Evolutionary conservation across 2,329 filamentous ascomycete species (phyloP).

Genomic region (Daldinia sp.): DNA sequence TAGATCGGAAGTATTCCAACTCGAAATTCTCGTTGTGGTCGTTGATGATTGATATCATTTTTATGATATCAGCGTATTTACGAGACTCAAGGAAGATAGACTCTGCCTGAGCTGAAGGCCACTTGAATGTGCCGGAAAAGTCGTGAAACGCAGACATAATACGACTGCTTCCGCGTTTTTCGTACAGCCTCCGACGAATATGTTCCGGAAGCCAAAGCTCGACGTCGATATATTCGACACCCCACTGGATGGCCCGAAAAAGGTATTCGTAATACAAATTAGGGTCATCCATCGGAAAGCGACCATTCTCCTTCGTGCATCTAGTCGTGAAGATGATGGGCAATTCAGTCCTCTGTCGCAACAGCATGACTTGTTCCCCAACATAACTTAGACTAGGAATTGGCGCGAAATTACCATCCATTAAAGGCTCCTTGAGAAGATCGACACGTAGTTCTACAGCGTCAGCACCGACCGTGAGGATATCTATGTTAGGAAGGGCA

Average conservation of each 20-base stretch:
- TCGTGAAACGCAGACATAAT: constrained; percentile 95
- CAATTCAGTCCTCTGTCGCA: constrained; percentile 85
- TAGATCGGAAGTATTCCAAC: constrained; percentile 87
- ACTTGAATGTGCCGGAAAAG: constrained; percentile 86
- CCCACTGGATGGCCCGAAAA: constrained; percentile 88
- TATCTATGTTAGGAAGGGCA: constrained; percentile 86
- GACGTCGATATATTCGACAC: constrained; percentile 89
- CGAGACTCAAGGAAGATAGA: constrained; percentile 77
- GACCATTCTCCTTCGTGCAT: constrained; percentile 84
- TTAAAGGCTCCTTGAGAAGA: constrained; percentile 77
- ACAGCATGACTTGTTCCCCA: constrained; percentile 85
- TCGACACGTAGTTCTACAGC: constrained; percentile 88
- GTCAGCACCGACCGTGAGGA: constrained; percentile 87
- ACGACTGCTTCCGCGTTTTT: constrained; percentile 79
- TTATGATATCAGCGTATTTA: constrained; percentile 85
- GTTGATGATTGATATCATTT: constrained; percentile 88
- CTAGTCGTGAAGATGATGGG: constrained; percentile 92
- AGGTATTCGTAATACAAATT: constrained; percentile 81
- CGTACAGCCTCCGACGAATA: constrained; percentile 75
- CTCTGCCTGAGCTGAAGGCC: constrained; percentile 80
- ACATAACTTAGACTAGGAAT: constrained; percentile 87
- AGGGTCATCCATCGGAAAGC: constrained; percentile 85
- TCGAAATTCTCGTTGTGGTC: constrained; percentile 90
- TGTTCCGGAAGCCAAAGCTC: constrained; percentile 87
- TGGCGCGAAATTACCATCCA: constrained; percentile 70